Base-by-base conservation (phyloP, 495 filamentous ascomycete species). In the Penicillium samsonianum region DNA sequence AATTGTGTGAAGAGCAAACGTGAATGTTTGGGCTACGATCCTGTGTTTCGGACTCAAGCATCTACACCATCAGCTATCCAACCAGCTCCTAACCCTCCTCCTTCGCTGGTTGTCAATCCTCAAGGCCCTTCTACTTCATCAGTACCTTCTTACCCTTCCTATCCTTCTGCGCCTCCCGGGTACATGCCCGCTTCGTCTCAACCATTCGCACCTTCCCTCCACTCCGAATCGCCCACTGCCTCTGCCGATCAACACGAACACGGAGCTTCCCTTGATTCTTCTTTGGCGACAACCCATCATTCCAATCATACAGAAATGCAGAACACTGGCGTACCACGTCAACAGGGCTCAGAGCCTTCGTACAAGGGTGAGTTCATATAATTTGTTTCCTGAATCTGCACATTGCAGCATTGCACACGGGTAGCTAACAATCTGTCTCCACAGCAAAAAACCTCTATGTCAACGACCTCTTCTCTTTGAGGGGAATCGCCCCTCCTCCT, bases 1-100 rank as follows among this genome's bases (percentile, higher is more conserved):
- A 98, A 98, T 73, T 98, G 94, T 76, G 88, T 92, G 68, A 98
- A 97, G 75, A 96, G 91, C 67, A 98, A 97, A 73, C 90, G 94
- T 64, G 94, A 98, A 68, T 98, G 94, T 70, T 73, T 96, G 49
- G 94, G 94, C 44, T 98, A 98, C 84, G 94, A 98, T 70, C 94
- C 94, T 37, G 95, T 98, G 59, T 98, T 98, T 78, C 95, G 96
- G 73, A 84, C 87, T 65, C 89, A 92, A 65, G 86, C 89, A 47
- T 85, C 69, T 12, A 72, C 86, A 19, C 89, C 90, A 16, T 80
- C 89, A 41, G 82, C 85, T 50, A 91, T 95, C 60, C 90, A 93
- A 70, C 89, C 90, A 58, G 88, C 87, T 60, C 84, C 81, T 51
- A 84, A 80, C 60, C 74, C 75, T 59, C 76, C 78, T 48, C 77